phyloP scores from a whole-genome alignment of 768 basidiomycete genomes.

The Termitomyces eurrhizus region DNA sequence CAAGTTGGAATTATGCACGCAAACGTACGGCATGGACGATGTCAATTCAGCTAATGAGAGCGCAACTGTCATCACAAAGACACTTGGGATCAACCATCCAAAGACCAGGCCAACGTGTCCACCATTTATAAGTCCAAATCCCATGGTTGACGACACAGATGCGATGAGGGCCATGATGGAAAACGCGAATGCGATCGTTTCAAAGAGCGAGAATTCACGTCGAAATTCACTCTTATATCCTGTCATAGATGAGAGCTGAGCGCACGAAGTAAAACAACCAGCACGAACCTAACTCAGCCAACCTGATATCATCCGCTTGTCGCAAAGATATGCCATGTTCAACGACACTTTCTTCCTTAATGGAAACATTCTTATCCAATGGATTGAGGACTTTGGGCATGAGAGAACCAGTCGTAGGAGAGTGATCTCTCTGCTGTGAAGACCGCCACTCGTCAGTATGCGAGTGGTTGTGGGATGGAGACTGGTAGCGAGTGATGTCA shows the following conservation, averaged over 20 bases:
- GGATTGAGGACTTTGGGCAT: neutral
- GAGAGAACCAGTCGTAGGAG: neutral
- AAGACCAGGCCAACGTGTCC: slow-evolving; percentile 77
- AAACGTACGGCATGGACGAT: slow-evolving; percentile 71
- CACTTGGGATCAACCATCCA: slow-evolving; percentile 70
- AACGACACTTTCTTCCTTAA: neutral
- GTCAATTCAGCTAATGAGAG: slow-evolving; percentile 71
- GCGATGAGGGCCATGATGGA: slow-evolving; percentile 73
- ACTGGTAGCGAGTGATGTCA: neutral
- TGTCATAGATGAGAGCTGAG: neutral
- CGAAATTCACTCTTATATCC: slow-evolving; percentile 4
- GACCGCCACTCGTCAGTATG: neutral
- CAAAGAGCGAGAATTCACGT: slow-evolving; percentile 3
- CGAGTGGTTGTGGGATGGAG: neutral
- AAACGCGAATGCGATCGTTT: slow-evolving; percentile 48
- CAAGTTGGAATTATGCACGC: neutral
- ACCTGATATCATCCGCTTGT: neutral
- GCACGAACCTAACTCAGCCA: slow-evolving; percentile 1
- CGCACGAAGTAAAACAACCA: neutral
- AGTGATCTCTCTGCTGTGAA: neutral
- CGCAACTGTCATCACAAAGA: slow-evolving; percentile 66
- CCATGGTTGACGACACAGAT: slow-evolving; percentile 62
- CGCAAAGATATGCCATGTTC: neutral
- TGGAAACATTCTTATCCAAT: neutral
- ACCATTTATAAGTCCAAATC: slow-evolving; percentile 61